These are phyloP conservation scores for Hippophae rhamnoides DNA, from an alignment of 306 rosid species.

Conservation along the genomic window DNA sequence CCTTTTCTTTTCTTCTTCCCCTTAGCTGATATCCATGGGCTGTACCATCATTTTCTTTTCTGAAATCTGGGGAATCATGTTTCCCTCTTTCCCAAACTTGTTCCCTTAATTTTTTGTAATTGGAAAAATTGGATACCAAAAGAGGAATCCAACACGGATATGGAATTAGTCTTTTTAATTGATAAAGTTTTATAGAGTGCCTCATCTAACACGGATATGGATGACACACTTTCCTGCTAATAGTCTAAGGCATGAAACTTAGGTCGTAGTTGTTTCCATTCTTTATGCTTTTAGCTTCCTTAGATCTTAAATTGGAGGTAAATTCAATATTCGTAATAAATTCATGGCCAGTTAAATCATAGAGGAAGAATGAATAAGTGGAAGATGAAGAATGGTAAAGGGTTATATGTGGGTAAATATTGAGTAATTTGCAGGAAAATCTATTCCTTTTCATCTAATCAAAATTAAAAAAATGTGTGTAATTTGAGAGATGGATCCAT, in stretches of 20 bases:
- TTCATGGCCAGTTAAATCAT: conserved; percentile 13
- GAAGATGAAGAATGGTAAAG: conserved; percentile 16
- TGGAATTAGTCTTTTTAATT: too few relatives aligned
- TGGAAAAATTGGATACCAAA: too few relatives aligned
- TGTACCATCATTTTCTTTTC: neutral
- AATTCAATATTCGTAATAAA: conserved; percentile 19
- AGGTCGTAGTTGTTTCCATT: conserved; percentile 12
- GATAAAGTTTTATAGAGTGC: too few relatives aligned
- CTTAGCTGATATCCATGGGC: too few relatives aligned
- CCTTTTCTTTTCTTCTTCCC: too few relatives aligned
- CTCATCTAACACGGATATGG: too few relatives aligned
- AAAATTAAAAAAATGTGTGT: neutral
- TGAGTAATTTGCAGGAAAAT: conserved; percentile 16
- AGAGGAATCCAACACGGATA: too few relatives aligned
- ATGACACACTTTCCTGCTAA: conserved; percentile 2
- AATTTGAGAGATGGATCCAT: neutral
- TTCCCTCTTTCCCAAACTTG: neutral
- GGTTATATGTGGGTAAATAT: conserved; percentile 21
- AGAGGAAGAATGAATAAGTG: conserved; percentile 27
- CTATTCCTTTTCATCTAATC: neutral
- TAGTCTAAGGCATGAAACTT: neutral
- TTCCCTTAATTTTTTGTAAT: neutral
- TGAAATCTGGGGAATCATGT: neutral
- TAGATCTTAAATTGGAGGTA: conserved; percentile 13
- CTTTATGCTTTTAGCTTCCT: neutral